These are phyloP conservation scores for Fusarium keratoplasticum DNA, from an alignment of 2,329 filamentous ascomycete species.

Conservation along the genomic window DNA sequence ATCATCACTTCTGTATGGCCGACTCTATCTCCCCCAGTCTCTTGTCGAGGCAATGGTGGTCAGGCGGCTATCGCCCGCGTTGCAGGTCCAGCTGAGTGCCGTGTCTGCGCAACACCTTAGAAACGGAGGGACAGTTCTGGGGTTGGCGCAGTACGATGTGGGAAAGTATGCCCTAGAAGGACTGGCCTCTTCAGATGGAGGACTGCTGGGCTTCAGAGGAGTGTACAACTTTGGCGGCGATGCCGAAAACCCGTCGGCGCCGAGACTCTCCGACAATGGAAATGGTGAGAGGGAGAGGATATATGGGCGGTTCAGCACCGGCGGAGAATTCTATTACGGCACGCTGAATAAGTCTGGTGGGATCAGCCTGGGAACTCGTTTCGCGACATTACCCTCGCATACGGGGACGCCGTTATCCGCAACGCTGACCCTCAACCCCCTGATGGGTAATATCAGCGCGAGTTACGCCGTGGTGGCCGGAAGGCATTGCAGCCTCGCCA, in stretches of 20 bases:
- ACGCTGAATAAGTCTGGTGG: constrained; percentile 94
- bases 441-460: constrained; percentile 93
- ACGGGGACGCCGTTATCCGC: constrained; percentile 92
- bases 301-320: constrained; percentile 87
- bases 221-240: constrained; percentile 95
- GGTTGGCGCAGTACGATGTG: constrained; percentile 81
- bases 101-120: constrained; percentile 78
- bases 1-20: constrained; percentile 77
- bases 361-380: constrained; percentile 87
- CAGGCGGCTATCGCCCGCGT: constrained; percentile 78
- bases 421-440: constrained; percentile 90
- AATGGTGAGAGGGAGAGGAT: constrained; percentile 67
- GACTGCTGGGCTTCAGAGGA: constrained; percentile 85
- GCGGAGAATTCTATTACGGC: constrained; percentile 95
- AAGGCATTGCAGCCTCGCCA: constrained; percentile 84
- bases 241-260: constrained; percentile 52
- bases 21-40: constrained; percentile 85
- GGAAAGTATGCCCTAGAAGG: constrained; percentile 92
- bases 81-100: constrained; percentile 83
- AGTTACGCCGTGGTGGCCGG: constrained; percentile 93
- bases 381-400: constrained; percentile 85
- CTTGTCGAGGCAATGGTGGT: constrained; percentile 89
- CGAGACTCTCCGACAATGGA: constrained; percentile 31
- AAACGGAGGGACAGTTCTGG: constrained; percentile 81
- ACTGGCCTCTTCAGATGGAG: constrained; percentile 91